phyloP scores from a whole-genome alignment of 2,329 filamentous ascomycete species.

The Graphiopsis chlorocephala region DNA sequence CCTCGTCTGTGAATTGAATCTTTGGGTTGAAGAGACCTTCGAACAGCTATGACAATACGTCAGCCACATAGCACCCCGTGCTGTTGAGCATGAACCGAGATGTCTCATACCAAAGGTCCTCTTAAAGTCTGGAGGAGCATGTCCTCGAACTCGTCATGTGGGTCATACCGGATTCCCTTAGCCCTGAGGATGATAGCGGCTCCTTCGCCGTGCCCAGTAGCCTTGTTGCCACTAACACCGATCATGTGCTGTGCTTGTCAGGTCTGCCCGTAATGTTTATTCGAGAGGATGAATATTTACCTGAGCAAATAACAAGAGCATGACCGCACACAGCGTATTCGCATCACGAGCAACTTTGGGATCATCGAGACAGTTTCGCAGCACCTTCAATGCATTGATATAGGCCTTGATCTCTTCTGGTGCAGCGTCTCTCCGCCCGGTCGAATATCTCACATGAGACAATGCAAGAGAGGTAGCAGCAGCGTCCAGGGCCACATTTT shows the following conservation, averaged over 20 bases:
- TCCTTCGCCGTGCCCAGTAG: slow-evolving; percentile 15
- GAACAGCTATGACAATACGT: not conserved
- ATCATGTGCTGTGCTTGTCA: slow-evolving; percentile 3
- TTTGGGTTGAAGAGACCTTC: slow-evolving; percentile 17
- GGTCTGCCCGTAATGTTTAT: not conserved
- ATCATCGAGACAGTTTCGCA: slow-evolving; percentile 14
- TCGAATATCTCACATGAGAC: slow-evolving; percentile 10
- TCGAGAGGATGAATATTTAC: not conserved
- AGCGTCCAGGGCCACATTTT: slow-evolving; percentile 17
- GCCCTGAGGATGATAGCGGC: slow-evolving; percentile 5
- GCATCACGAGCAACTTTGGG: slow-evolving; percentile 9
- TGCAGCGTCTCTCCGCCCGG: not conserved
- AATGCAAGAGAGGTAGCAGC: slow-evolving; percentile 15
- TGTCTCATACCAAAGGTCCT: slow-evolving; percentile 1
- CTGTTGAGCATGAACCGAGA: not conserved
- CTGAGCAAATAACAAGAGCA: slow-evolving; percentile 16
- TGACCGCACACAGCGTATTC: slow-evolving; percentile 17
- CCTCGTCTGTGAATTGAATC: slow-evolving; percentile 9
- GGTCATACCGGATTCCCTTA: not conserved
- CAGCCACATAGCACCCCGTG: not conserved
- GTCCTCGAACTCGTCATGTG: slow-evolving; percentile 7
- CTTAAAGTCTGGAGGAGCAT: not conserved
- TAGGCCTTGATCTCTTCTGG: slow-evolving; percentile 8
- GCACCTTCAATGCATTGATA: slow-evolving; percentile 6
- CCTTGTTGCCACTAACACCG: not conserved